phyloP scores from a whole-genome alignment of 129 eudicot species.

The Chrysanthemum makinoi region DNA sequence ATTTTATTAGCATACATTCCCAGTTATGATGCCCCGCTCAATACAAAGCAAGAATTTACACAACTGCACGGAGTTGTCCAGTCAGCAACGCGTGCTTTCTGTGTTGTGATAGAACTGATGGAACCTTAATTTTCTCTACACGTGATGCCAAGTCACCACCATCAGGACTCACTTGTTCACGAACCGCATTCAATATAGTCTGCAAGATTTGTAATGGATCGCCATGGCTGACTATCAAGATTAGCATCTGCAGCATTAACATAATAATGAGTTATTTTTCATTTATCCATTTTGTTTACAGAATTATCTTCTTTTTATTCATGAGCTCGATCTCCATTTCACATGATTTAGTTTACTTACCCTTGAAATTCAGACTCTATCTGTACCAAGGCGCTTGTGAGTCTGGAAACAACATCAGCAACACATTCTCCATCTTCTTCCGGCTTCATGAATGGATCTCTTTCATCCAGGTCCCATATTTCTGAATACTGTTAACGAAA shows the following conservation, averaged over 20 bases:
- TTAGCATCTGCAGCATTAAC: constrained; percentile 54
- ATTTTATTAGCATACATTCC: constrained; percentile 6
- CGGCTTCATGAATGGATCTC: constrained; percentile 76
- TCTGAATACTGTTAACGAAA: constrained; percentile 56
- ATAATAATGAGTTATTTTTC: neutral
- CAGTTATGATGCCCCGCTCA: neutral
- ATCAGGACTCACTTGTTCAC: constrained; percentile 31
- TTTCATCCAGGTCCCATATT: constrained; percentile 89
- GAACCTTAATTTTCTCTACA: constrained; percentile 46
- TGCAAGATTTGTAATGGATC: constrained; percentile 95
- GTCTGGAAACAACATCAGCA: constrained; percentile 91
- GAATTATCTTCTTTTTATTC: no score
- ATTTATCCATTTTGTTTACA: neutral
- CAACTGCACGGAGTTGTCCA: constrained; percentile 67
- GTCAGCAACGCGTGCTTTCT: constrained; percentile 71
- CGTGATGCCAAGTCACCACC: constrained; percentile 48
- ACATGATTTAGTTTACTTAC: constrained; percentile 32
- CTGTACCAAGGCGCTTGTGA: constrained; percentile 57
- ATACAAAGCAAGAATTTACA: constrained; percentile 18
- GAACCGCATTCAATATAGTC: constrained; percentile 64
- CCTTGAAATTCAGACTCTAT: constrained; percentile 71
- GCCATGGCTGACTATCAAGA: constrained; percentile 92
- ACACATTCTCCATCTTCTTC: constrained; percentile 98
- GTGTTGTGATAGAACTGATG: constrained; percentile 66
- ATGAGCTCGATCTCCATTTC: no score